A percentile compares a stretch with the other conserved stretches of the same genome.
Evolutionary conservation across 2,329 filamentous ascomycete genomes (phyloP).

Genomic region (Aspergillus brasiliensis): DNA sequence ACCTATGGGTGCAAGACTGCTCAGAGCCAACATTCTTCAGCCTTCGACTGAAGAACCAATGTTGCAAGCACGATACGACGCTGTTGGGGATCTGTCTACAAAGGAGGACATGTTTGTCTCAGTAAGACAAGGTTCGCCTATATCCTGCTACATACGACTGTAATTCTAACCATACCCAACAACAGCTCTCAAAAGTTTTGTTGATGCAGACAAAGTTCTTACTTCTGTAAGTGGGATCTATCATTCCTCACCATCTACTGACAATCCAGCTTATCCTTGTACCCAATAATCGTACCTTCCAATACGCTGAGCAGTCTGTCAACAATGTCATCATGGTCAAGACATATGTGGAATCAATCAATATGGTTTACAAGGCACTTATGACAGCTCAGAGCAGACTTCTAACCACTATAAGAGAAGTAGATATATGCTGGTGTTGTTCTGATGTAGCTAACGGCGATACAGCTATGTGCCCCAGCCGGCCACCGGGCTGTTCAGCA

Average conservation of each 20-base stretch:
- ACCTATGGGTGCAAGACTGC: slow-evolving; percentile 81
- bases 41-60: slow-evolving; percentile 74
- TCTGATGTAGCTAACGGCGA: neutral
- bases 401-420: slow-evolving; percentile 66
- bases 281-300: slow-evolving; percentile 65
- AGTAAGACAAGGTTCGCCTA: slow-evolving; percentile 64
- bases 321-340: slow-evolving; percentile 88
- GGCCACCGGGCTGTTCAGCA: slow-evolving; percentile 63
- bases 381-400: slow-evolving; percentile 64
- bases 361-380: slow-evolving; percentile 68
- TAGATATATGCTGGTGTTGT: slow-evolving; percentile 24
- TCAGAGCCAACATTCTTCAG: slow-evolving; percentile 85
- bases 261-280: slow-evolving; percentile 70
- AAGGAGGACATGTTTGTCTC: slow-evolving; percentile 85
- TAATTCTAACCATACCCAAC: slow-evolving; percentile 8
- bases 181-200: slow-evolving; percentile 70
- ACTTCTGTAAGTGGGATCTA: slow-evolving; percentile 60
- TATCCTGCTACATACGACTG: neutral
- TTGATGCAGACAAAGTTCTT: slow-evolving; percentile 78
- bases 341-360: slow-evolving; percentile 71
- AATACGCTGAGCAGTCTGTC: slow-evolving; percentile 75
- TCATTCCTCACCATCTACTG: slow-evolving; percentile 9
- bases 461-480: slow-evolving; percentile 64
- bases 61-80: slow-evolving; percentile 74
- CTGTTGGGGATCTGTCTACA: slow-evolving; percentile 76